A percentile compares a stretch with the other conserved stretches of the same genome.
These are phyloP conservation scores for Coffea humblotiana DNA, from an alignment of 305 asterid genomes.

Conservation along the genomic window DNA sequence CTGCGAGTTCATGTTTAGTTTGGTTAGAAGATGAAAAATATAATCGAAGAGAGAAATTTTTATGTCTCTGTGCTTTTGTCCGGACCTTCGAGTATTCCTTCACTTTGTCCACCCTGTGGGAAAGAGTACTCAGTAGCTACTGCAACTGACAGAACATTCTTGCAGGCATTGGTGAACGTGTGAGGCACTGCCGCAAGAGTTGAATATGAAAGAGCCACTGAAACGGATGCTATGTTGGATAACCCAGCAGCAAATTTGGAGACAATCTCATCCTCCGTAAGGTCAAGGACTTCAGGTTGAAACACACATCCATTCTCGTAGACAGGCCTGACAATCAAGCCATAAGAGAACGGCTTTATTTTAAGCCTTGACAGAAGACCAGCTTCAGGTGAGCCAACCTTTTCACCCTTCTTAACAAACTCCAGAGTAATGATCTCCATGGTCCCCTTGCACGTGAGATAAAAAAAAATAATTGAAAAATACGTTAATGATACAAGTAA, in stretches of 20 bases:
- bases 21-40: background rate
- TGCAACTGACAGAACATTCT: slow-evolving; percentile 34
- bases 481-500: too few relatives aligned
- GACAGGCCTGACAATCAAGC: slow-evolving; percentile 31
- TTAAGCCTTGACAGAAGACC: slow-evolving; percentile 37
- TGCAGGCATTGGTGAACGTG: slow-evolving; percentile 34
- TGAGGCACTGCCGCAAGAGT: slow-evolving; percentile 35
- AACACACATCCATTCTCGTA: slow-evolving; percentile 41
- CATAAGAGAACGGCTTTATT: slow-evolving; percentile 43
- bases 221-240: slow-evolving; percentile 19
- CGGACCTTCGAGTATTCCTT: slow-evolving; percentile 33
- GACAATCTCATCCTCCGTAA: slow-evolving; percentile 35
- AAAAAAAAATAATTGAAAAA: too few relatives aligned
- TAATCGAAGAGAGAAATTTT: background rate
- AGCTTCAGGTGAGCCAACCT: slow-evolving; percentile 41
- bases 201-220: slow-evolving; percentile 28
- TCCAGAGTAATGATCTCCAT: slow-evolving; percentile 43
- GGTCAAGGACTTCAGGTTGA: slow-evolving; percentile 35
- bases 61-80: background rate
- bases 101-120: slow-evolving; percentile 32
- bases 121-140: slow-evolving; percentile 31
- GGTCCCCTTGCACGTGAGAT: slow-evolving; percentile 30
- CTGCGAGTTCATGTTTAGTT: slow-evolving; percentile 23
- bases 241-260: slow-evolving; percentile 30
- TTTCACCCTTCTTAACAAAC: slow-evolving; percentile 33